Conservation (phyloP, 1,284 basidiomycete species). For the Stygiomarasmius scandens region DNA sequence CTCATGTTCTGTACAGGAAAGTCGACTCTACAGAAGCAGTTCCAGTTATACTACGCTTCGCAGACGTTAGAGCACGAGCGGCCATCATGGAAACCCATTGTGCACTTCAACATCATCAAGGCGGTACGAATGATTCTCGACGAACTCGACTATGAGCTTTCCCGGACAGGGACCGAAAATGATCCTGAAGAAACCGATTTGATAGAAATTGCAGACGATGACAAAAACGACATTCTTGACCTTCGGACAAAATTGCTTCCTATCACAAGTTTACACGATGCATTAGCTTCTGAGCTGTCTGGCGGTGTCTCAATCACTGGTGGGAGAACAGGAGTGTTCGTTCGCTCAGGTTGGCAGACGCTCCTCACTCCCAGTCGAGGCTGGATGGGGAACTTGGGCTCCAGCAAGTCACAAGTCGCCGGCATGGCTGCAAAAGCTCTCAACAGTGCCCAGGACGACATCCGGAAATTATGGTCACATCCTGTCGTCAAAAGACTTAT, state of each 20-base stretch:
- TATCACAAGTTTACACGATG: constrained; percentile 66
- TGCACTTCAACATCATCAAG: constrained; percentile 81
- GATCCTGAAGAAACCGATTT: constrained; percentile 8
- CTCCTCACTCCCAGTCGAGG: constrained; percentile 50
- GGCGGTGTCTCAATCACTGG: constrained; percentile 62
- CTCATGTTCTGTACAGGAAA: constrained; percentile 49
- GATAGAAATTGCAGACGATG: constrained; percentile 30
- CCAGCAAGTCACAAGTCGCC: constrained; percentile 32
- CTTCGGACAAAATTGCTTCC: constrained; percentile 62
- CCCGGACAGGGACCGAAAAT: constrained; percentile 12
- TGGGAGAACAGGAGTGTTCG: constrained; percentile 62
- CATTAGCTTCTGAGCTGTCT: constrained; percentile 67
- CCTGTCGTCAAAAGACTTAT: constrained; percentile 61
- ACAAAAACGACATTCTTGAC: constrained; percentile 50
- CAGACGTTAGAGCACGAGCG: constrained; percentile 68
- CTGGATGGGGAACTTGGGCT: constrained; percentile 25
- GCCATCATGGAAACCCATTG: constrained; percentile 74
- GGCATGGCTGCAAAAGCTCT: constrained; percentile 61
- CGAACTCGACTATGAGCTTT: constrained; percentile 67
- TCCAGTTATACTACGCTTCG: constrained; percentile 77
- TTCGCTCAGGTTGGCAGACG: constrained; percentile 69
- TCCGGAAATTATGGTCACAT: constrained; percentile 69
- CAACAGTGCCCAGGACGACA: constrained; percentile 46
- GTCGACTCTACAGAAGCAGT: constrained; percentile 79
- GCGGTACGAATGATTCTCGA: constrained; percentile 75